Evolutionary conservation across 106 monocot species (phyloP).

Genomic region (Dendrobium huoshanense): DNA sequence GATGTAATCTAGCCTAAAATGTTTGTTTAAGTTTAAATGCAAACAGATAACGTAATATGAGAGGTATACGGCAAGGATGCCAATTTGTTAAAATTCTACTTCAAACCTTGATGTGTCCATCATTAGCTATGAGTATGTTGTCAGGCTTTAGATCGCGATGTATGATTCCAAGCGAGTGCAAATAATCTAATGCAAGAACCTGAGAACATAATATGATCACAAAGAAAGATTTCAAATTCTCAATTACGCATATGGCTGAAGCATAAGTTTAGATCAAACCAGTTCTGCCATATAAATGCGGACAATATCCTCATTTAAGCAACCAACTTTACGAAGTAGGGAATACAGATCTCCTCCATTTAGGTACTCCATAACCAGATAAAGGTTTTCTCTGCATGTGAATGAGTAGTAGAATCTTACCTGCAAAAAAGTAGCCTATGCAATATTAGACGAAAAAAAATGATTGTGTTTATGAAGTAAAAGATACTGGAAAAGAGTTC

Average conservation of each 20-base stretch:
- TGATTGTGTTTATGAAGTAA: not conserved
- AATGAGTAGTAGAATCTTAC: slow-evolving; percentile 63
- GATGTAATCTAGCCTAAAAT: too few species aligned
- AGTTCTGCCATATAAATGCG: slow-evolving; percentile 65
- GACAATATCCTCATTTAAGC: slow-evolving; percentile 57
- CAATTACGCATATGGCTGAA: not conserved
- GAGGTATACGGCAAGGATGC: not conserved
- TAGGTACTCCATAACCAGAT: slow-evolving; percentile 74
- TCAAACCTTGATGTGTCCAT: slow-evolving; percentile 75
- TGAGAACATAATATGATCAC: slow-evolving; percentile 5
- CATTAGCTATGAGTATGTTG: slow-evolving; percentile 61
- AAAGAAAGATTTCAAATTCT: not conserved
- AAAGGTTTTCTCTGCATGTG: slow-evolving; percentile 62
- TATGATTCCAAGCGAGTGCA: slow-evolving; percentile 58
- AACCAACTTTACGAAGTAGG: slow-evolving; percentile 55
- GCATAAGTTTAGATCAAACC: slow-evolving; percentile 28
- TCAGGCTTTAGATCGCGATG: slow-evolving; percentile 80
- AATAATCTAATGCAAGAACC: slow-evolving; percentile 82
- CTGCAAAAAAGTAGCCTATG: slow-evolving; percentile 3
- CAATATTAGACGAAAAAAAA: not conserved
- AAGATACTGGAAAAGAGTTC: not conserved
- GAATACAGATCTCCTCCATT: slow-evolving; percentile 79
- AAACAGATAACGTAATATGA: not conserved
- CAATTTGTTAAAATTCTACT: not conserved
- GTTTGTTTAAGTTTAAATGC: not conserved